These are phyloP conservation scores for Erigeron canadensis DNA, from an alignment of 129 eudicot genomes.

Conservation along the genomic window DNA sequence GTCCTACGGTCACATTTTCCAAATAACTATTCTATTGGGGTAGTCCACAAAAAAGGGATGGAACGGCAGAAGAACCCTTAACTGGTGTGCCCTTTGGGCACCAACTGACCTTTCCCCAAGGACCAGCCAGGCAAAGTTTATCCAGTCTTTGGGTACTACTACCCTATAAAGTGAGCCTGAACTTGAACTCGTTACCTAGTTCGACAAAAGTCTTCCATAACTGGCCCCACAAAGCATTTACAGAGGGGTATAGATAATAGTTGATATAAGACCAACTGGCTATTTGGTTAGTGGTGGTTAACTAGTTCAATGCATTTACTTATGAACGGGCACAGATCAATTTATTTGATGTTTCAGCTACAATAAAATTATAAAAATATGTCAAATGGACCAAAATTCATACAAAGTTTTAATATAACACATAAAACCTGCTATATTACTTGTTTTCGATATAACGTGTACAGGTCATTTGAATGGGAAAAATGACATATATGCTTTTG, in stretches of 20 bases:
- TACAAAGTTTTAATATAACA: not conserved
- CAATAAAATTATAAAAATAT: no score
- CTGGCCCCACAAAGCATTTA: no score
- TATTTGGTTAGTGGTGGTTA: not conserved
- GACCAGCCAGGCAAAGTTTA: no score
- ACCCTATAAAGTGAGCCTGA: no score
- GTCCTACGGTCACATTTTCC: not conserved
- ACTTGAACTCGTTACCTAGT: no score
- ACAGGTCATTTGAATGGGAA: constrained; percentile 43
- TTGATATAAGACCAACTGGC: not conserved
- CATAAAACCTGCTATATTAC: not conserved
- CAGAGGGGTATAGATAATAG: no score
- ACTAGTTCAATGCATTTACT: not conserved
- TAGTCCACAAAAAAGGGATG: not conserved
- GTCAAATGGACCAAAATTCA: not conserved
- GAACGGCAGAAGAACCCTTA: no score
- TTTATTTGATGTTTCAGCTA: no score
- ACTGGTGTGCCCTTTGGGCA: no score
- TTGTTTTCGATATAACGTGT: not conserved
- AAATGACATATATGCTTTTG: constrained; percentile 49
- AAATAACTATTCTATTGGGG: not conserved
- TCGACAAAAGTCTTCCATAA: no score
- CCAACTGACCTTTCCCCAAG: no score
- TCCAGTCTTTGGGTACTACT: no score
- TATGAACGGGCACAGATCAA: not conserved